Percentiles rank a stretch among this genome's conserved stretches.
These are phyloP conservation scores for Zychaea mexicana DNA, from an alignment of 371 early-diverging fungal species.

Conservation along the genomic window DNA sequence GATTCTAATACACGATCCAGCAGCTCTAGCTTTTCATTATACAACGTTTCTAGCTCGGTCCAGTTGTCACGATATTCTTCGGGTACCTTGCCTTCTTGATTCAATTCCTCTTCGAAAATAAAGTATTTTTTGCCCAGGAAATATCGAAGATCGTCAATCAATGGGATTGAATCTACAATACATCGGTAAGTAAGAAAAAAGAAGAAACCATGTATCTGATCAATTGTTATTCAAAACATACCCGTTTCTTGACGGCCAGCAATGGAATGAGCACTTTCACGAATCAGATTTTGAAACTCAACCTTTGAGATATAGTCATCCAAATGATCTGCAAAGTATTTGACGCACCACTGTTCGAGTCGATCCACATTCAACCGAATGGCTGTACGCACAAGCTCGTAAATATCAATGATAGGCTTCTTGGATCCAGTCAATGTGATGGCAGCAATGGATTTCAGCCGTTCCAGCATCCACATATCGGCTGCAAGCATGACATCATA, in stretches of 20 bases:
- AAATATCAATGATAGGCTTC: conserved; percentile 31
- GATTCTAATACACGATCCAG: conserved; percentile 29
- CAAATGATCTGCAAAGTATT: conserved; percentile 37
- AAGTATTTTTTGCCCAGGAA: conserved; percentile 34
- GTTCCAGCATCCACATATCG: conserved; percentile 33
- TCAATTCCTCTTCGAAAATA: conserved; percentile 33
- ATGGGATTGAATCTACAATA: conserved; percentile 36
- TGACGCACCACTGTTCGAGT: conserved; percentile 38
- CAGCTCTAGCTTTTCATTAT: conserved; percentile 32
- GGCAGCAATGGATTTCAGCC: conserved; percentile 37
- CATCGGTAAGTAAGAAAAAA: not conserved
- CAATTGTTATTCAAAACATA: not conserved
- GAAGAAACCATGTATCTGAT: not conserved
- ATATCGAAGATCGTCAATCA: conserved; percentile 42
- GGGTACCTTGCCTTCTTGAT: conserved; percentile 27
- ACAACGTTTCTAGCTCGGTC: conserved; percentile 34
- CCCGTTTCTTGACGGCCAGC: conserved; percentile 38
- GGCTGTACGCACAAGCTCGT: conserved; percentile 27
- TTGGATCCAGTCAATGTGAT: conserved; percentile 28
- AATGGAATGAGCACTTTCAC: conserved; percentile 33
- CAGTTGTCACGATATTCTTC: conserved; percentile 29
- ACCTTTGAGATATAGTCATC: conserved; percentile 25
- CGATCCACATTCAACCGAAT: conserved; percentile 34
- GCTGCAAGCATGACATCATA: conserved; percentile 36
- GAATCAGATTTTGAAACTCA: conserved; percentile 24